These are phyloP conservation scores for Anthoceros angustus DNA, from an alignment of 225 moss, liverwort and hornwort species.

Conservation along the genomic window DNA sequence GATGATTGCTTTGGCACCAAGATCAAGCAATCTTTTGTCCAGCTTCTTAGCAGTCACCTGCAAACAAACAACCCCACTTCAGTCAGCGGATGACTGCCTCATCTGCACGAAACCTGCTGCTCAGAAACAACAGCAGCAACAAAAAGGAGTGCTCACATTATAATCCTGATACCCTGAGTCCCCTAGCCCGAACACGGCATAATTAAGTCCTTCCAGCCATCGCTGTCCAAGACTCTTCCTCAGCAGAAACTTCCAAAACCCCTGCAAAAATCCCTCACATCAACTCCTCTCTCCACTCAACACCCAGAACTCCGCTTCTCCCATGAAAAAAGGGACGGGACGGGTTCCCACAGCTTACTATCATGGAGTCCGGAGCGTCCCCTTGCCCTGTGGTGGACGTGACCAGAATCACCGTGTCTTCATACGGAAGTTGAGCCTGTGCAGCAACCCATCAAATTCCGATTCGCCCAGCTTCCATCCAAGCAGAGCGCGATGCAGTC, in stretches of 20 bases:
- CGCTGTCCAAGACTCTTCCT: constrained; percentile 69
- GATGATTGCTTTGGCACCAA: constrained; percentile 50
- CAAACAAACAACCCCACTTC: background rate
- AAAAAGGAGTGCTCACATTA: constrained; percentile 24
- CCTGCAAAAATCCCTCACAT: constrained; percentile 10
- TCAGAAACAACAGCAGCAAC: background rate
- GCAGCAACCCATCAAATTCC: background rate
- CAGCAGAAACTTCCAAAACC: constrained; percentile 67
- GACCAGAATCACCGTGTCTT: constrained; percentile 49
- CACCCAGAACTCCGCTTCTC: background rate
- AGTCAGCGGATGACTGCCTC: background rate
- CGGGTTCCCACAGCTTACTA: constrained; percentile 10
- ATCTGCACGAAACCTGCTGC: background rate
- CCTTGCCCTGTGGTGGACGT: constrained; percentile 94
- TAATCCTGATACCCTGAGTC: constrained; percentile 96
- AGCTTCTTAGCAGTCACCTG: constrained; percentile 78
- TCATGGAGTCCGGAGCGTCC: constrained; percentile 76
- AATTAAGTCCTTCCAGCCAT: constrained; percentile 46
- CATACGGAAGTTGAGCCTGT: constrained; percentile 34
- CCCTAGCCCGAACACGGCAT: constrained; percentile 80
- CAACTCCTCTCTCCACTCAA: background rate
- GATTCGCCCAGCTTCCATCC: background rate
- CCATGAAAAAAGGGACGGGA: background rate
- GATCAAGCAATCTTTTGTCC: constrained; percentile 64
- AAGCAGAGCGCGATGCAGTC: background rate